Base-by-base conservation (phyloP, 768 basidiomycete genomes). In the Amyloporia xantha region DNA sequence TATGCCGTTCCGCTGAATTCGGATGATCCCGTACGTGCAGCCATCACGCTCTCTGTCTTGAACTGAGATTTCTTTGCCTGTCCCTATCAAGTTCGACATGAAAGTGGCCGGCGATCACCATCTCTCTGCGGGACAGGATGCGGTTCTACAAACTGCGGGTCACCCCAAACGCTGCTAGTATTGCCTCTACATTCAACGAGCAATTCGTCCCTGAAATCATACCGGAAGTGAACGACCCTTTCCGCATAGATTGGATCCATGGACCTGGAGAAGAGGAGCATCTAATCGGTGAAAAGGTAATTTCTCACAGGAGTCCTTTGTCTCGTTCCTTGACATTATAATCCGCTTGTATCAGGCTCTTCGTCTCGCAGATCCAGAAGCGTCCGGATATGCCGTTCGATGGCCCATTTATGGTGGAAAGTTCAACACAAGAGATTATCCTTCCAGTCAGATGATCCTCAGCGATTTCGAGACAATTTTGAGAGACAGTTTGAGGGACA, bases 141-240 rank as follows among this genome's bases (percentile, higher is more conserved):
- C 76, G 82, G 25, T 91, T 91, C 62, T 91, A 91, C 66, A 90
- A 90, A 64, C 71, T 90, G 48, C 77, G 76, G 45, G 84, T 82
- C 47, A 91, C 81, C 20, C 84, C 73, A 19, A 85, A 81, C 62
- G 85, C 80, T 36, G 77, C 78, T 5, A 72, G 70, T 42, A 82
- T 87, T 38, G 87, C 86, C 1, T 78, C 82, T 4, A 80, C 77
- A 10, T 91, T 86, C 65, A 96, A 95, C 60, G 80, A 81, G 50
- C 82, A 84, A 51, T 89, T 91, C 63, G 79, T 81, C 60, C 86
- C 91, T 2, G 90, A 94, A 60, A 78, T 78, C n/a, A 90, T 97
- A 30, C 75, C 82, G 5, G 90, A 91, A 53, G 75, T 79, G 42
- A 91, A 91, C 57, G 94, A 95, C 61, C 82, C 85, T 10, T 87